Evolutionary conservation across 306 rosid species (phyloP).

Genomic region (Psophocarpus tetragonolobus): DNA sequence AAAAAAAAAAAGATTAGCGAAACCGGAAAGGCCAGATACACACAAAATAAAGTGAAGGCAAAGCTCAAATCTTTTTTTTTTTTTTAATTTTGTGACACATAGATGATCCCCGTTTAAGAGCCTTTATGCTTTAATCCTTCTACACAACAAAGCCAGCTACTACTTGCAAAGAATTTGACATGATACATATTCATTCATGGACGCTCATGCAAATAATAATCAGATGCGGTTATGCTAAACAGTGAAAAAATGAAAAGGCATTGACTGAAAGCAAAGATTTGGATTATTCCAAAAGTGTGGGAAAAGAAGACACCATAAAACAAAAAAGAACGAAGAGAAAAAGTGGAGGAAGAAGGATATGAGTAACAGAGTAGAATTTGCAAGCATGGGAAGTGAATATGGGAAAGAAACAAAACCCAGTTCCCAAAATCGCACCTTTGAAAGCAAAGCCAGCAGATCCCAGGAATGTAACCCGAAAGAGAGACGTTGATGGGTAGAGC

Average conservation of each 20-base stretch:
- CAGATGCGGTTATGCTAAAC: constrained; percentile 12
- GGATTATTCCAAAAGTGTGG: neutral
- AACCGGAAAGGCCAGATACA: constrained; percentile 8
- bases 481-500: neutral
- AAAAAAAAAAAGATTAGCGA: neutral
- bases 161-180: constrained; percentile 22
- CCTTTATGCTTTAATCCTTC: neutral
- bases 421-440: constrained; percentile 51
- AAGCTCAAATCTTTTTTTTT: neutral
- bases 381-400: neutral
- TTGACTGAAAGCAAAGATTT: constrained; percentile 12
- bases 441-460: constrained; percentile 45
- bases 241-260: neutral
- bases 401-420: constrained; percentile 35
- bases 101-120: neutral
- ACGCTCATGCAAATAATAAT: neutral
- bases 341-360: neutral
- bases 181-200: neutral
- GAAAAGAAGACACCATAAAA: neutral
- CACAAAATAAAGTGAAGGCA: constrained; percentile 3
- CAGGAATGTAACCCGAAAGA: constrained; percentile 42
- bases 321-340: neutral
- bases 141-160: constrained; percentile 1
- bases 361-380: neutral
- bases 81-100: neutral